Conservation (phyloP, 129 eudicot genomes). For the Calendula officinalis region DNA sequence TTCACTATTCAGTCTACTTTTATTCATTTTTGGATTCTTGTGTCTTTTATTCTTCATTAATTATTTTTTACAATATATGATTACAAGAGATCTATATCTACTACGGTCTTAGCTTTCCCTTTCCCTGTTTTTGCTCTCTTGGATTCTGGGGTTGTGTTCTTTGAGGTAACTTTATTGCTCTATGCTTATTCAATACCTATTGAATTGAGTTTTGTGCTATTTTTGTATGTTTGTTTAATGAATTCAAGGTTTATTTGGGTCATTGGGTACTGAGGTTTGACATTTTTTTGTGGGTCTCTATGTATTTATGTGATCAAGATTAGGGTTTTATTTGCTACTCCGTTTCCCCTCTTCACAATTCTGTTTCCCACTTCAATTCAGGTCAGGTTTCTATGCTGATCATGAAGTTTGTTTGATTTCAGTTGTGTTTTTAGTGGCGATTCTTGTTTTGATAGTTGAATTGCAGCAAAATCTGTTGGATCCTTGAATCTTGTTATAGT, state of each 20-base stretch:
- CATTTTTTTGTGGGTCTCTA: constrained; percentile 17
- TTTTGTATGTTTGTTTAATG: constrained; percentile 8
- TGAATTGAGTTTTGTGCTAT: constrained; percentile 35
- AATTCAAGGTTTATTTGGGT: constrained; percentile 9
- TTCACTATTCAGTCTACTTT: constrained; percentile 32
- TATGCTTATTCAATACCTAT: constrained; percentile 10
- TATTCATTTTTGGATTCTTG: constrained; percentile 26
- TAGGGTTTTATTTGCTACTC: constrained; percentile 27
- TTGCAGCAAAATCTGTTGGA: not conserved
- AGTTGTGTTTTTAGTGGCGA: not conserved
- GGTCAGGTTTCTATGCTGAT: constrained; percentile 21
- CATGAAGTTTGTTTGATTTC: not conserved
- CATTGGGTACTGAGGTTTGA: constrained; percentile 22
- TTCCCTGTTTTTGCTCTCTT: constrained; percentile 47
- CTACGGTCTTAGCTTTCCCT: constrained; percentile 28
- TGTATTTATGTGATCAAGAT: constrained; percentile 27
- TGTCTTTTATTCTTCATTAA: constrained; percentile 2
- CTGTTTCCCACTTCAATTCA: constrained; percentile 11
- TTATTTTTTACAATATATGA: constrained; percentile 13
- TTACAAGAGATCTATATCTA: constrained; percentile 34
- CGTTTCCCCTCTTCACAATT: constrained; percentile 12
- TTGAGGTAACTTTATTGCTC: constrained; percentile 37
- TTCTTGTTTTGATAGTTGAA: constrained; percentile 1
- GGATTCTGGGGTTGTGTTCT: constrained; percentile 38
- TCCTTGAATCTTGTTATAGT: not conserved